phyloP scores from a whole-genome alignment of 1,284 basidiomycete genomes.

The Pterulicium gracile region DNA sequence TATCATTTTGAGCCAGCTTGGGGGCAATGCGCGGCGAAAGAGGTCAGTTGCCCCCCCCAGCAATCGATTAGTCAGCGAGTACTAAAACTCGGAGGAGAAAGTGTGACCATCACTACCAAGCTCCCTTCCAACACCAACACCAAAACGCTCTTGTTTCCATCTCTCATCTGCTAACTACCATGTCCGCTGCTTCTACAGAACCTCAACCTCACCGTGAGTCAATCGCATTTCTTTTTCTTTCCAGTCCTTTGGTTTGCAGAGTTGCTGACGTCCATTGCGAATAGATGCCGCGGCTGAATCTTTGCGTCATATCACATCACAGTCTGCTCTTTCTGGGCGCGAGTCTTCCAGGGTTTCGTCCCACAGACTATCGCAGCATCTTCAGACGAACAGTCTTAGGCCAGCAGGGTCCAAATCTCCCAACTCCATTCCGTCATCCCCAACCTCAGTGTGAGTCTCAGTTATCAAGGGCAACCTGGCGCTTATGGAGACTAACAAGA shows the following conservation, averaged over 20 bases:
- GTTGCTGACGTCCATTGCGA: too few species aligned
- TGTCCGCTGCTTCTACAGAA: slow-evolving; percentile 1
- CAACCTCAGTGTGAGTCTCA: slow-evolving; percentile 2
- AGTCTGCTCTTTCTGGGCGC: neutral
- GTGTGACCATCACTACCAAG: neutral
- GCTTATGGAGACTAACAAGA: neutral
- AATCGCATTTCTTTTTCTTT: too few species aligned
- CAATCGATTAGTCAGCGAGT: too few species aligned
- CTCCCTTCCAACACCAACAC: neutral
- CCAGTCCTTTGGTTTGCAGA: too few species aligned
- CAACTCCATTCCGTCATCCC: neutral
- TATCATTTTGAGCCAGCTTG: too few species aligned
- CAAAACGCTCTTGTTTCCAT: slow-evolving; percentile 1
- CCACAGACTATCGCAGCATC: neutral
- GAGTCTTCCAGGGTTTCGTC: neutral
- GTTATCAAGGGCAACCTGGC: neutral
- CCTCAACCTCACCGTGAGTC: neutral
- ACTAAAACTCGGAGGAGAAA: neutral
- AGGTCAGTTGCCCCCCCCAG: too few species aligned
- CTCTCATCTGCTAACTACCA: neutral
- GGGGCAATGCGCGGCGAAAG: too few species aligned
- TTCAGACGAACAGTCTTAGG: neutral
- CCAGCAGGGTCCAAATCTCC: neutral
- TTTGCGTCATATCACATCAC: slow-evolving; percentile 1
- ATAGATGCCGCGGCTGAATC: too few species aligned